These are phyloP conservation scores for Alternaria alternata DNA, from an alignment of 2,329 filamentous ascomycete species.

Conservation along the genomic window DNA sequence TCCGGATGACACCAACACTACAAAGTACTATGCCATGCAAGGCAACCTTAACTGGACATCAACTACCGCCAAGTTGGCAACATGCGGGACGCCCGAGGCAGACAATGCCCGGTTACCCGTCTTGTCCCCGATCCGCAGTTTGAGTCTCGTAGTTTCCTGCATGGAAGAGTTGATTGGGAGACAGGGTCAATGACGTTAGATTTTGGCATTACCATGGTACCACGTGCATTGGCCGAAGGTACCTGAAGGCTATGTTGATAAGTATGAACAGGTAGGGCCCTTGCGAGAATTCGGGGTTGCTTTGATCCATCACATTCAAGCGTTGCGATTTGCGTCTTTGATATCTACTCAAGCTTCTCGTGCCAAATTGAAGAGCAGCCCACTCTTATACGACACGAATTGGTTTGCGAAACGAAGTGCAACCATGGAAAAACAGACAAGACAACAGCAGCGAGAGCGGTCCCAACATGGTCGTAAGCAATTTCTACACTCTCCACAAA, in stretches of 20 bases:
- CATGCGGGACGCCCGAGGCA: slow-evolving; percentile 13
- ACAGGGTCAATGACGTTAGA: slow-evolving; percentile 19
- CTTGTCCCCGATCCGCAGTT: slow-evolving; percentile 7
- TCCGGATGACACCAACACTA: slow-evolving; percentile 10
- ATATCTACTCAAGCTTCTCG: background rate
- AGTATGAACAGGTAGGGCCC: slow-evolving; percentile 1
- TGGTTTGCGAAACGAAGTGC: slow-evolving; percentile 1
- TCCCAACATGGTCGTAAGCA: slow-evolving; percentile 13
- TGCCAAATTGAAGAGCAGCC: background rate
- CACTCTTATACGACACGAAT: slow-evolving; percentile 1
- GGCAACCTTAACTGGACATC: slow-evolving; percentile 23
- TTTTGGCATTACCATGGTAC: slow-evolving; percentile 1
- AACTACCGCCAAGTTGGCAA: slow-evolving; percentile 11
- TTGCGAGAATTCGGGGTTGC: background rate
- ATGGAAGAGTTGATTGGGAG: slow-evolving; percentile 12
- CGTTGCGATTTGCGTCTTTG: background rate
- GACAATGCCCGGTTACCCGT: slow-evolving; percentile 16
- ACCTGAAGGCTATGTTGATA: background rate
- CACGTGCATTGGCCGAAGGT: background rate
- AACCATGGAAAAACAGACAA: slow-evolving; percentile 10
- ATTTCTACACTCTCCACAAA: background rate
- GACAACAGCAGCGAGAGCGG: slow-evolving; percentile 13
- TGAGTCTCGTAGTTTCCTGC: slow-evolving; percentile 3
- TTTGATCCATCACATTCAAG: background rate
- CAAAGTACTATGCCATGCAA: slow-evolving; percentile 6